Conservation (phyloP, 495 filamentous ascomycete species). For the Cercophora scortea region DNA sequence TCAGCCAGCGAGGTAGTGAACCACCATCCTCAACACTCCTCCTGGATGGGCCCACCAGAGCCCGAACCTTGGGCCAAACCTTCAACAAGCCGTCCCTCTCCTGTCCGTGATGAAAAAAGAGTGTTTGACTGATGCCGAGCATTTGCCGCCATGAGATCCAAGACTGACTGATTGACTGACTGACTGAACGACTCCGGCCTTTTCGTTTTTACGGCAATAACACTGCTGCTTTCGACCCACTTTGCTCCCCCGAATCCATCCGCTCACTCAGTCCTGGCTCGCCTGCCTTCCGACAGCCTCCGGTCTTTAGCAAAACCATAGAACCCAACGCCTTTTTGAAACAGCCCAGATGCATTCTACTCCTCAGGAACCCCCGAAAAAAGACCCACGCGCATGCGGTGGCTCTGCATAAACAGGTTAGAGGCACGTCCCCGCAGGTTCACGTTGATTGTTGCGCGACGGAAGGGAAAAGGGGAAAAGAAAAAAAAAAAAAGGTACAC, state of each 20-base stretch:
- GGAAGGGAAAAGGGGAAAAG: slow-evolving; percentile 1
- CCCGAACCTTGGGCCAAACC: background rate
- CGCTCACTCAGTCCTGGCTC: slow-evolving; percentile 6
- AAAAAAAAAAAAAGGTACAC: slow-evolving; percentile 26
- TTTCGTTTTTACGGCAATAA: background rate
- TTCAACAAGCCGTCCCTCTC: background rate
- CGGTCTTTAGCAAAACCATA: slow-evolving; percentile 11
- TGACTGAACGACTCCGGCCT: too few species aligned
- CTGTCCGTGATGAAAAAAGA: background rate
- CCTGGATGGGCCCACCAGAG: background rate
- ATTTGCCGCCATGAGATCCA: background rate
- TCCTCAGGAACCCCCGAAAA: slow-evolving; percentile 57
- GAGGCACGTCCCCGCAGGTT: too few species aligned
- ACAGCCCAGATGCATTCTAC: slow-evolving; percentile 15
- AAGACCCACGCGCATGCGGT: slow-evolving; percentile 62
- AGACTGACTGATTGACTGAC: background rate
- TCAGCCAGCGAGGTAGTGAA: background rate
- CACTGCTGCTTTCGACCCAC: background rate
- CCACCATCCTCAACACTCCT: background rate
- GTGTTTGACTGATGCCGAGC: background rate
- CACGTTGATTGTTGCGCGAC: background rate
- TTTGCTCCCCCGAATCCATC: background rate
- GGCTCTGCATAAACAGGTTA: slow-evolving; percentile 39
- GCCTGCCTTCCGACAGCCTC: slow-evolving; percentile 10
- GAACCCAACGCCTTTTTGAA: slow-evolving; percentile 15